phyloP scores from a whole-genome alignment of 2,329 filamentous ascomycete genomes.

The Parascedosporium putredinis region DNA sequence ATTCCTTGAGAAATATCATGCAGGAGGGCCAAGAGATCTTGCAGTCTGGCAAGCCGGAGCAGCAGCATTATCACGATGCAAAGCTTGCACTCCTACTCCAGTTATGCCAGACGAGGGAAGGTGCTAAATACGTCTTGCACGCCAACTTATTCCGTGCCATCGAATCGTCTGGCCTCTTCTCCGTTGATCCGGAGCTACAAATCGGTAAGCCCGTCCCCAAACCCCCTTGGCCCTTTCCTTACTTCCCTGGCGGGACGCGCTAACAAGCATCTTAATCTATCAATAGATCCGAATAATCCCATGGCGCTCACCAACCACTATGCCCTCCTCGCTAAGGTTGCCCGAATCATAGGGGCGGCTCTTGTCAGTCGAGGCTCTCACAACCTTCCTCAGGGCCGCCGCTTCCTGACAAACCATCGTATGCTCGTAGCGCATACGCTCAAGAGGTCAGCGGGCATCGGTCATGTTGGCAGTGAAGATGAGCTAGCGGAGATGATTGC shows the following conservation, averaged over 20 bases:
- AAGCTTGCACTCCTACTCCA: slow-evolving; percentile 75
- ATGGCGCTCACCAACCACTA: slow-evolving; percentile 73
- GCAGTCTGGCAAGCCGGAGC: slow-evolving; percentile 29
- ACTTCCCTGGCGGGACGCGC: too few species aligned
- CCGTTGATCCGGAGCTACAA: slow-evolving; percentile 84
- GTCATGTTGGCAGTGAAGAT: slow-evolving; percentile 26
- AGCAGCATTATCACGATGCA: slow-evolving; percentile 50
- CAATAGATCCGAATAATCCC: slow-evolving; percentile 50
- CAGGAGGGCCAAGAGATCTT: slow-evolving; percentile 39
- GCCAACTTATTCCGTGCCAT: slow-evolving; percentile 77
- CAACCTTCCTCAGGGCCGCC: slow-evolving; percentile 68
- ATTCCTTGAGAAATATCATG: slow-evolving; percentile 71
- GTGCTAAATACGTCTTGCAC: slow-evolving; percentile 78
- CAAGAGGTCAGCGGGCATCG: slow-evolving; percentile 78
- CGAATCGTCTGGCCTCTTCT: slow-evolving; percentile 74
- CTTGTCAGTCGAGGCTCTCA: slow-evolving; percentile 73
- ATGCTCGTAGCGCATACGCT: slow-evolving; percentile 79
- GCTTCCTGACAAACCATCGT: slow-evolving; percentile 74
- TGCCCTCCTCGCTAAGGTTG: slow-evolving; percentile 65
- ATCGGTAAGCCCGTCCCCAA: slow-evolving; percentile 29
- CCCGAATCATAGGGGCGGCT: slow-evolving; percentile 72
- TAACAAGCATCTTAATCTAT: too few species aligned
- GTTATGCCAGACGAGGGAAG: slow-evolving; percentile 72
- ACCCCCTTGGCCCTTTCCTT: slow-evolving; percentile 7
- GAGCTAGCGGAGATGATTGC: slow-evolving; percentile 51